Evolutionary conservation across 2,329 filamentous ascomycete genomes (phyloP).

Genomic region (Cytospora piceae): DNA sequence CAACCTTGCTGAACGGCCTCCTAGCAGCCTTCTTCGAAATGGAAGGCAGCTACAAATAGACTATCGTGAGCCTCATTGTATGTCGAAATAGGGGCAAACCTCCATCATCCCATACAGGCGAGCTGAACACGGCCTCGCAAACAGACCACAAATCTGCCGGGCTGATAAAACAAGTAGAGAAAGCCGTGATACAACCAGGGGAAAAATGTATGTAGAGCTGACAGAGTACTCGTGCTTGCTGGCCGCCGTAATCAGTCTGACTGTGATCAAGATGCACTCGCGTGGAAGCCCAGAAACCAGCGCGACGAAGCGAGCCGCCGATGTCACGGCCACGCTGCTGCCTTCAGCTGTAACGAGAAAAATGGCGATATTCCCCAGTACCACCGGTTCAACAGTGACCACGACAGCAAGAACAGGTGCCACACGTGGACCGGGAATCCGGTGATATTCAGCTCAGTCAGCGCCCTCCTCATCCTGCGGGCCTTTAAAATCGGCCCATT

Average conservation of each 20-base stretch:
- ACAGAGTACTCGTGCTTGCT: conserved; percentile 36
- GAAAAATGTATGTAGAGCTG: conserved; percentile 31
- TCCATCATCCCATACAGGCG: neutral
- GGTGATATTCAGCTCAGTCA: conserved; percentile 36
- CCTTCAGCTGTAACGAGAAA: neutral
- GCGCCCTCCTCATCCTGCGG: conserved; percentile 36
- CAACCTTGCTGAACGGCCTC: conserved; percentile 26
- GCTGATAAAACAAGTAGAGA: neutral
- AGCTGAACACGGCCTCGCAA: neutral
- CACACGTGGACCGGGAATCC: conserved; percentile 36
- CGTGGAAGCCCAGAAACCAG: conserved; percentile 30
- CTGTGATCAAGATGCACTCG: conserved; percentile 30
- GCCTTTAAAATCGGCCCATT: conserved; percentile 37
- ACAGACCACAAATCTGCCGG: neutral
- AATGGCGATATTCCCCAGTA: neutral
- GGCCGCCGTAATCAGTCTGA: conserved; percentile 36
- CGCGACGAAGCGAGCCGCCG: conserved; percentile 22
- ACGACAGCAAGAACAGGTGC: conserved; percentile 25
- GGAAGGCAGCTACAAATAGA: conserved; percentile 4
- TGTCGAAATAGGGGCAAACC: neutral
- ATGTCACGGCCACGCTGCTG: neutral
- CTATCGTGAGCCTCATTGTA: conserved; percentile 8
- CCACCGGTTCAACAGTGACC: neutral
- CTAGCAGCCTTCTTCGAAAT: conserved; percentile 14
- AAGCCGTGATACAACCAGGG: neutral